Base-by-base conservation (phyloP, 2,329 filamentous ascomycete species). In the Gnomoniopsis sp. region DNA sequence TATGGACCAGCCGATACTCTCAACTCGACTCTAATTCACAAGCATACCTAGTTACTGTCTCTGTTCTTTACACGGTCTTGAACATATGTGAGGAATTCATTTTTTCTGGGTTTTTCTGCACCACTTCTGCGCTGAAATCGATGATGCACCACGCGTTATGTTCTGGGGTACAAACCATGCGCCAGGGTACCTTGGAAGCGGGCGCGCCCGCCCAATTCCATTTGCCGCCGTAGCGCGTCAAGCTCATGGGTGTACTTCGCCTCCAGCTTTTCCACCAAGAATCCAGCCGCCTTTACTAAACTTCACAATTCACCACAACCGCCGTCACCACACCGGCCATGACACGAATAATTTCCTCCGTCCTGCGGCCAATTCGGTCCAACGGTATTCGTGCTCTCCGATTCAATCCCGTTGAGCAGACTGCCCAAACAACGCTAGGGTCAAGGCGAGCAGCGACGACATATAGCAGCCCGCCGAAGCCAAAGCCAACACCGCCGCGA, bases 331-430 rank as follows among this genome's bases (percentile, higher is more conserved):
- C 44, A 17, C 8, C 14, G 52, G n/a, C 49, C 49, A 62, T 62
- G 59, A 53, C 59, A 44, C 53, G 53, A 34, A 56, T 59, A 49
- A 30, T 59, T 22, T 36, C 53, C 50, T 59, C 59, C 10, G 59
- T 53, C 17, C 47, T 62, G 38, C 57, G 57, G 44, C 59, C 59
- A 11, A 12, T 62, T 7, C 49, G 59, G 43, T 36, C 56, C 49
- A 55, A 48, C 44, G 49, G 49, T 26, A 36, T 36, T 30, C 50
- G 47, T 22, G 50, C 36, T 30, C 30, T 58, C 2, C 38, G 49
- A 21, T 30, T 36, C 3, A 34, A n/a, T 3, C n/a, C 2, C 21
- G 51, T 22, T 30, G 51, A 51, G 14, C 26, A 19, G 2, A 47
- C 6, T 52, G 41, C 22, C 17, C 55, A 48, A 21, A 33, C 46